Evolutionary conservation across 495 filamentous ascomycete species (phyloP).

Genomic region (Podospora didyma): DNA sequence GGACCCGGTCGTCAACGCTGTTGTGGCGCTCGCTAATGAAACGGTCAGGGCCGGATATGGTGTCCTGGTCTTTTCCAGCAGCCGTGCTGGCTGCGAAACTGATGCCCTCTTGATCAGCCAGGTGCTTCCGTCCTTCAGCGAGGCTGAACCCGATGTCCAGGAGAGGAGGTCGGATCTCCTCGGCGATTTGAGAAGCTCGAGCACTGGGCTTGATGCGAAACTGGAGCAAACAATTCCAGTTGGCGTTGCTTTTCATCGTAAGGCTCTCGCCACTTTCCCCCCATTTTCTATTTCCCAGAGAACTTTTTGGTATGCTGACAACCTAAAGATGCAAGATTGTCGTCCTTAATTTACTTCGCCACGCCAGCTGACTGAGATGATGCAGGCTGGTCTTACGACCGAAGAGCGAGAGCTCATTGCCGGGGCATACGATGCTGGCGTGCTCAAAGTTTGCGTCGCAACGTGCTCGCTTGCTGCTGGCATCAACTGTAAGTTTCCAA

Average conservation of each 20-base stretch:
- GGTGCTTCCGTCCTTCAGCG: constrained; percentile 48
- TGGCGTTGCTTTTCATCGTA: constrained; percentile 77
- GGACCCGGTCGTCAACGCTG: constrained; percentile 62
- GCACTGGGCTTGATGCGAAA: constrained; percentile 62
- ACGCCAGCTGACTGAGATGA: not conserved
- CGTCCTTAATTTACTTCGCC: not conserved
- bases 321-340: constrained; percentile 11
- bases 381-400: constrained; percentile 68
- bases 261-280: constrained; percentile 1
- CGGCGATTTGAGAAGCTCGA: constrained; percentile 61
- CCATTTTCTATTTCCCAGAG: too few relatives aligned
- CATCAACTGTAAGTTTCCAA: constrained; percentile 56
- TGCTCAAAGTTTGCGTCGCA: constrained; percentile 69
- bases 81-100: constrained; percentile 59
- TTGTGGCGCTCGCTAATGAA: constrained; percentile 64
- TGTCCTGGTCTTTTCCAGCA: constrained; percentile 72
- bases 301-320: not conserved
- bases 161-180: constrained; percentile 64
- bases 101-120: constrained; percentile 61
- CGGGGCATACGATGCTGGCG: constrained; percentile 66
- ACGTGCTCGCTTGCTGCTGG: constrained; percentile 84
- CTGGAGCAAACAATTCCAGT: constrained; percentile 59
- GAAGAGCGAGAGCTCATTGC: constrained; percentile 78
- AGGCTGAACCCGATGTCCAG: constrained; percentile 43
- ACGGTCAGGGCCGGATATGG: constrained; percentile 65